phyloP scores from a whole-genome alignment of 2,329 filamentous ascomycete genomes.

The Pseudocercospora cruenta region DNA sequence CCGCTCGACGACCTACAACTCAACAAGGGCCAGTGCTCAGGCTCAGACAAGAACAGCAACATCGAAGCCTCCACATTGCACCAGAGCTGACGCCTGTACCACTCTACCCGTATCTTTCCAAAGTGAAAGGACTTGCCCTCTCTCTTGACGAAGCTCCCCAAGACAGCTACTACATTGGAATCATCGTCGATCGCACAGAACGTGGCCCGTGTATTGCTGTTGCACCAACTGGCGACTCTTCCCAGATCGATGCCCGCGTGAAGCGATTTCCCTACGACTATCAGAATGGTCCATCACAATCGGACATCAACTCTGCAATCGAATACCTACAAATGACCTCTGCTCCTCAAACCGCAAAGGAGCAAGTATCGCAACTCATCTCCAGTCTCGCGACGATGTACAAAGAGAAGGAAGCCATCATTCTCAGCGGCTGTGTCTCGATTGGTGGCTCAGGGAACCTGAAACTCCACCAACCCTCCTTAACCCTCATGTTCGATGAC shows the following conservation, averaged over 20 bases:
- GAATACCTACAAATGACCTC: constrained; percentile 59
- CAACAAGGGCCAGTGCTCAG: constrained; percentile 16
- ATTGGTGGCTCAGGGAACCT: constrained; percentile 42
- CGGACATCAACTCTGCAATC: constrained; percentile 48
- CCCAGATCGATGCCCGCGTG: constrained; percentile 48
- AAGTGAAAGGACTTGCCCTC: constrained; percentile 34
- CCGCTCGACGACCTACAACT: constrained; percentile 21
- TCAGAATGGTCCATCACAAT: constrained; percentile 45
- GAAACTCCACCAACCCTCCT: constrained; percentile 55
- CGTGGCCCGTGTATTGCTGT: constrained; percentile 67
- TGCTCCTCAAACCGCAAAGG: constrained; percentile 47
- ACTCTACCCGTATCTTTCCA: constrained; percentile 35
- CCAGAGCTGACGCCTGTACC: constrained; percentile 31
- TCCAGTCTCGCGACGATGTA: constrained; percentile 62
- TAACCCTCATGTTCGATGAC: constrained; percentile 70
- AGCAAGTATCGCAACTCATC: constrained; percentile 53
- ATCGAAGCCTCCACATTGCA: constrained; percentile 32
- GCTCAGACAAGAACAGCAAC: constrained; percentile 24
- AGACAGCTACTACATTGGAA: constrained; percentile 55
- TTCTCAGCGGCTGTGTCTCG: constrained; percentile 58
- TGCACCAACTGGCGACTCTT: constrained; percentile 55
- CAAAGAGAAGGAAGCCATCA: constrained; percentile 66
- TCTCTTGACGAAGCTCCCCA: constrained; percentile 31
- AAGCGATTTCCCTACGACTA: constrained; percentile 67
- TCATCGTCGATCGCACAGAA: constrained; percentile 67